These are phyloP conservation scores for Plantago coronopus DNA, from an alignment of 305 asterid genomes.

Conservation along the genomic window DNA sequence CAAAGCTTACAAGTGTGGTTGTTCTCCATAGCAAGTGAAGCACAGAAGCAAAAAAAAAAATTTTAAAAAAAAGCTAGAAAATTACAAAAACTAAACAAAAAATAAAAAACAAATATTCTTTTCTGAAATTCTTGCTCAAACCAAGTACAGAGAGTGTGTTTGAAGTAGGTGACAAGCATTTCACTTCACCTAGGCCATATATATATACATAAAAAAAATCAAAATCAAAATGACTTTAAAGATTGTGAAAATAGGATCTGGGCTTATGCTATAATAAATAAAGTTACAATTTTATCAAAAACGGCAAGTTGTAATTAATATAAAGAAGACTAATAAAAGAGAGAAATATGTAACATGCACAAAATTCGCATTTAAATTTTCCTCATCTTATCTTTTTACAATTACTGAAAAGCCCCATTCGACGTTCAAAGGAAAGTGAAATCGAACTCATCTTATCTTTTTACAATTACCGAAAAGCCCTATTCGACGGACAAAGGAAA, in stretches of 20 bases:
- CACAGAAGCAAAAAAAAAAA: not conserved
- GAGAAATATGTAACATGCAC: slow-evolving; percentile 76
- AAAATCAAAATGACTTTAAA: slow-evolving; percentile 9
- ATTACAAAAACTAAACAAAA: no score
- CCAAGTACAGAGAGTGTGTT: slow-evolving; percentile 56
- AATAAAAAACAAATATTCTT: no score
- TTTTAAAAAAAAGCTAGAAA: no score
- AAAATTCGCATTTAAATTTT: slow-evolving; percentile 45
- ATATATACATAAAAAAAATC: slow-evolving; percentile 34
- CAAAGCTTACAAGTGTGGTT: slow-evolving; percentile 64
- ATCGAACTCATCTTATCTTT: slow-evolving; percentile 15
- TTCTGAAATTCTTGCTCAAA: slow-evolving; percentile 21
- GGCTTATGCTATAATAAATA: slow-evolving; percentile 27
- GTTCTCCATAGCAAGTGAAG: slow-evolving; percentile 45
- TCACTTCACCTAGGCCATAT: slow-evolving; percentile 50
- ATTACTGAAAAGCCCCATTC: slow-evolving; percentile 34
- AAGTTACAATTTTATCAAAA: slow-evolving; percentile 33
- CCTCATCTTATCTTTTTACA: slow-evolving; percentile 17
- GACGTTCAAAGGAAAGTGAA: slow-evolving; percentile 11
- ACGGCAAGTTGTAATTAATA: slow-evolving; percentile 59
- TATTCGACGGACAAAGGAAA: slow-evolving; percentile 16
- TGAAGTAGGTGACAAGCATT: slow-evolving; percentile 92
- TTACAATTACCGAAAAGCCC: slow-evolving; percentile 28
- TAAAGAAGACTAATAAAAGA: slow-evolving; percentile 27
- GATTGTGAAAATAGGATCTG: slow-evolving; percentile 6